Evolutionary conservation across 306 rosid genomes (phyloP).

Genomic region (Trifolium pratense): DNA sequence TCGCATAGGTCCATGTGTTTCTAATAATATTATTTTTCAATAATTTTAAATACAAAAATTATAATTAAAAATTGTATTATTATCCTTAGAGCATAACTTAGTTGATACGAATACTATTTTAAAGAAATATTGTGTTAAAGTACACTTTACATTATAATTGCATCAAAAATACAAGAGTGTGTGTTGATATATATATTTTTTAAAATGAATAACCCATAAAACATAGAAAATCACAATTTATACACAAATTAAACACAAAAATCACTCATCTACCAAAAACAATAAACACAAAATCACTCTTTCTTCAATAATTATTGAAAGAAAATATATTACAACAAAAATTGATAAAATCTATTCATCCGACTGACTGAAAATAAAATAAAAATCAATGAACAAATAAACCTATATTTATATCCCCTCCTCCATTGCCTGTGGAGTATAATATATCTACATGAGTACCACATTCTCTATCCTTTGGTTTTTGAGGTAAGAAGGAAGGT

Average conservation of each 20-base stretch:
- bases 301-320: constrained; percentile 12
- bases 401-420: neutral
- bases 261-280: neutral
- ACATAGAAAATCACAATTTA: neutral
- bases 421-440: constrained; percentile 11
- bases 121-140: no score
- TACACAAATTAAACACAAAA: neutral
- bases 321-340: constrained; percentile 30
- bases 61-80: no score
- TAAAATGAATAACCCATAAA: neutral
- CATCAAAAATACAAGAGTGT: neutral
- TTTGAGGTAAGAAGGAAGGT: neutral
- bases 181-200: neutral
- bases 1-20: no score
- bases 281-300: neutral
- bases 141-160: no score
- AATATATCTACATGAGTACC: neutral
- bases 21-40: no score
- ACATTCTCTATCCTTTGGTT: neutral
- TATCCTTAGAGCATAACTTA: no score
- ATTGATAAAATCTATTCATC: constrained; percentile 5
- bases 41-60: no score
- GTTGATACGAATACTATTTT: no score
- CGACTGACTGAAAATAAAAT: neutral
- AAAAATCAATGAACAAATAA: constrained; percentile 19